Evolutionary conservation across 116 monocot species (phyloP).

Genomic region (Iris pallida): DNA sequence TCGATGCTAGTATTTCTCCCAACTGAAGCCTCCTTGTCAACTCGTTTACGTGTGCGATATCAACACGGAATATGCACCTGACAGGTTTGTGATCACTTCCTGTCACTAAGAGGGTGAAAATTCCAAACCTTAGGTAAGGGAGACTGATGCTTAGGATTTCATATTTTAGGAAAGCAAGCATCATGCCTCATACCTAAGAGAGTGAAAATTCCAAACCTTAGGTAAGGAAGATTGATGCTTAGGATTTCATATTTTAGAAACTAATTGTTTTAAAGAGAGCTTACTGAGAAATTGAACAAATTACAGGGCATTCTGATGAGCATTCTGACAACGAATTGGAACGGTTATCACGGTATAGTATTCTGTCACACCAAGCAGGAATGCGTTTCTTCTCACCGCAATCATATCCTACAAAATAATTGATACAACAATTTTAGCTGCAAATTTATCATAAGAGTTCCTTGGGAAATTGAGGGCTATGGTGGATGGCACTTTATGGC

Average conservation of each 20-base stretch:
- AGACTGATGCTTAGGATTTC: background rate
- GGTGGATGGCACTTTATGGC: too few relatives aligned
- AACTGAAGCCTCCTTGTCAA: slow-evolving; percentile 50
- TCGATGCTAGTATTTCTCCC: slow-evolving; percentile 54
- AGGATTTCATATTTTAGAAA: background rate
- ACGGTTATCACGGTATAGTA: slow-evolving; percentile 88
- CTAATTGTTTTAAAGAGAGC: background rate
- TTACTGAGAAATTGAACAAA: slow-evolving; percentile 70
- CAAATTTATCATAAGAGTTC: too few relatives aligned
- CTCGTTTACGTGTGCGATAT: slow-evolving; percentile 70
- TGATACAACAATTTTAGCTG: too few relatives aligned
- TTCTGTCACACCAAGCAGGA: slow-evolving; percentile 98
- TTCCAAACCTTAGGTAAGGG: background rate
- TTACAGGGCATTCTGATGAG: slow-evolving; percentile 79
- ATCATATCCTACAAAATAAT: slow-evolving; percentile 78
- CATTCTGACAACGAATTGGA: slow-evolving; percentile 60
- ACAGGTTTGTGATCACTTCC: slow-evolving; percentile 98
- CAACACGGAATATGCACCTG: slow-evolving; percentile 68
- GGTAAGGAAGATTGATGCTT: background rate
- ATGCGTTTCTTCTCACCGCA: slow-evolving; percentile 94
- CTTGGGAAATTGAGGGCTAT: too few relatives aligned
- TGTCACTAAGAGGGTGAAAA: slow-evolving; percentile 41
- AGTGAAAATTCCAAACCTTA: background rate
- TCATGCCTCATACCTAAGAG: slow-evolving; percentile 57
- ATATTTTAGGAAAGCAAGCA: slow-evolving; percentile 46